Conservation (phyloP, 1,284 basidiomycete species). For the Kalmanozyma brasiliensis region DNA sequence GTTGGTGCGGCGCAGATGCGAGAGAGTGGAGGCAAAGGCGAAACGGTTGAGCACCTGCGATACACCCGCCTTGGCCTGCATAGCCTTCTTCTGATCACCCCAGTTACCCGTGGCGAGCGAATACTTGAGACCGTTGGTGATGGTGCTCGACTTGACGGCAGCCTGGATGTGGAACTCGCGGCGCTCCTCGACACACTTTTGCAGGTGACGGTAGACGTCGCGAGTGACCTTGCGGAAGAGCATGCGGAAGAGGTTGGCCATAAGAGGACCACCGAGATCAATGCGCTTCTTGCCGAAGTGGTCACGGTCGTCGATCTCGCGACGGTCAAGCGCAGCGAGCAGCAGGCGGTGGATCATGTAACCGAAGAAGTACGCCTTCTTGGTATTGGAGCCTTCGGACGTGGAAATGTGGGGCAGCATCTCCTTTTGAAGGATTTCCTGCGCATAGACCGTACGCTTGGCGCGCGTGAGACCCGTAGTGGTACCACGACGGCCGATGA, state of each 20-base stretch:
- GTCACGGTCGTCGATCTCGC: conserved; percentile 98
- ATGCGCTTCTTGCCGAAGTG: conserved; percentile 99
- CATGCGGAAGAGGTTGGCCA: conserved; percentile 96
- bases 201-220: conserved; percentile 95
- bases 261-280: conserved; percentile 92
- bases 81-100: conserved; percentile 97
- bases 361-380: conserved; percentile 99
- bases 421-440: conserved; percentile 98
- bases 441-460: conserved; percentile 92
- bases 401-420: conserved; percentile 98
- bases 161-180: conserved; percentile 92
- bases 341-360: conserved; percentile 98
- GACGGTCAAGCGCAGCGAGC: conserved; percentile 89
- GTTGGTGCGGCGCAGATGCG: conserved; percentile 96
- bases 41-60: conserved; percentile 99
- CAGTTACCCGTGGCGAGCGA: conserved; percentile 99
- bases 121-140: conserved; percentile 97
- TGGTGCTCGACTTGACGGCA: conserved; percentile 91
- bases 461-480: conserved; percentile 91
- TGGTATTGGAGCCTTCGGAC: conserved; percentile 93
- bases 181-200: conserved; percentile 93
- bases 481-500: conserved; percentile 97
- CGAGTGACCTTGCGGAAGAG: conserved; percentile 95
- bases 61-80: conserved; percentile 94
- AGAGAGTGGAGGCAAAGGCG: conserved; percentile 97